These are phyloP conservation scores for Amaranthus cruentus DNA, from an alignment of 148 eudicot species.

Conservation along the genomic window DNA sequence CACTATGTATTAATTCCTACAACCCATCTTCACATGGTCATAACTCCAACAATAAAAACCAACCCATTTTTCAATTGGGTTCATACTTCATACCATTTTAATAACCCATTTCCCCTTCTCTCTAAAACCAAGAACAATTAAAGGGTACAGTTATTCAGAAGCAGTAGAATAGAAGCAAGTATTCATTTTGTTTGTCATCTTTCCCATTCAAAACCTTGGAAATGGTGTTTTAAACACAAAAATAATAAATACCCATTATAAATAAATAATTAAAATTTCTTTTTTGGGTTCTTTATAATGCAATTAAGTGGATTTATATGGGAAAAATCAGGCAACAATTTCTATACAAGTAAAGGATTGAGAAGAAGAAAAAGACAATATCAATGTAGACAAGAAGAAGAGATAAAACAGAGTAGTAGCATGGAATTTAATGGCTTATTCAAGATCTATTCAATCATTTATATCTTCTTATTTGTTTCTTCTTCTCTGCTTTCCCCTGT, in stretches of 20 bases:
- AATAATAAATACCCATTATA: background rate
- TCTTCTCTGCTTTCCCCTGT: constrained; percentile 38
- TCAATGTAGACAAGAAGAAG: constrained; percentile 33
- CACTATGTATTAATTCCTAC: constrained; percentile 34
- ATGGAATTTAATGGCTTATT: constrained; percentile 27
- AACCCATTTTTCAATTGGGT: constrained; percentile 12
- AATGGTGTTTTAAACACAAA: constrained; percentile 10
- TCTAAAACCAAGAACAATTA: constrained; percentile 15
- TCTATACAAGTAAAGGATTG: background rate
- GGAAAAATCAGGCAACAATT: constrained; percentile 14
- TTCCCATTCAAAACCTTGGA: constrained; percentile 18
- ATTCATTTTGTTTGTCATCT: constrained; percentile 32
- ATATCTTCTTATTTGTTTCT: constrained; percentile 37
- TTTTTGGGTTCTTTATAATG: background rate
- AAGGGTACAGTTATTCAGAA: constrained; percentile 4
- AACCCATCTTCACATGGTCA: constrained; percentile 53
- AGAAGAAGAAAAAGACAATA: constrained; percentile 43
- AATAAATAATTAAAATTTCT: background rate
- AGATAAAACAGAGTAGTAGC: constrained; percentile 6
- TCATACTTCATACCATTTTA: background rate
- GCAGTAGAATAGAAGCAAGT: constrained; percentile 28
- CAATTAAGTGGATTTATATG: constrained; percentile 19
- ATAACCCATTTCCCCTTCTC: constrained; percentile 5
- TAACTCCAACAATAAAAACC: constrained; percentile 26
- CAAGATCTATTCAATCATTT: constrained; percentile 50